phyloP scores from a whole-genome alignment of 2,329 filamentous ascomycete species.

The Penicillium sp. region DNA sequence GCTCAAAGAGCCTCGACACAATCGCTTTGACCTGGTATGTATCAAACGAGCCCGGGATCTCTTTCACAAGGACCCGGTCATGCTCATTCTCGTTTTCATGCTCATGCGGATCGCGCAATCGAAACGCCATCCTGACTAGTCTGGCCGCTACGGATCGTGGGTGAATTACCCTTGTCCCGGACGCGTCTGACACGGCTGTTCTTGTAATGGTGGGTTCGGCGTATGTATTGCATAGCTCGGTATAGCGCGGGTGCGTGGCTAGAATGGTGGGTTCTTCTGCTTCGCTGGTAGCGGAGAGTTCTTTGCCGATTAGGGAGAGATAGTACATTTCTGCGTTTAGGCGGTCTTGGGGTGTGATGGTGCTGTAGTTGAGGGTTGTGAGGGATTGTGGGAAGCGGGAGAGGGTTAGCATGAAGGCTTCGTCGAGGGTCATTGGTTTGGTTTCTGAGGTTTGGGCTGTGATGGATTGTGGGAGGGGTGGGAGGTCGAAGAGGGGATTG shows the following conservation, averaged over 20 bases:
- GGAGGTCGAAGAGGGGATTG: constrained; percentile 76
- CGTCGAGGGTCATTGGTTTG: constrained; percentile 60
- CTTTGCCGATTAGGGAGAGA: constrained; percentile 76
- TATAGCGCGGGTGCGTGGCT: constrained; percentile 68
- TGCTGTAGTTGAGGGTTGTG: constrained; percentile 59
- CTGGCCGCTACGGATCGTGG: constrained; percentile 81
- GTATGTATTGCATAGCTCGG: constrained; percentile 72
- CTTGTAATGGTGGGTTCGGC: constrained; percentile 68
- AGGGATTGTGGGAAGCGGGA: constrained; percentile 68
- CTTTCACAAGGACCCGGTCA: constrained; percentile 43
- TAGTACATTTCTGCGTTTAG: constrained; percentile 93
- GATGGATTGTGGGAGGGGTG: constrained; percentile 25
- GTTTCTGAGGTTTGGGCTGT: constrained; percentile 34
- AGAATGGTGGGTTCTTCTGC: constrained; percentile 57
- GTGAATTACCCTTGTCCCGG: constrained; percentile 51
- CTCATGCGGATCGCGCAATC: constrained; percentile 40
- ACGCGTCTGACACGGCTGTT: constrained; percentile 40
- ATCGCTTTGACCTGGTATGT: constrained; percentile 81
- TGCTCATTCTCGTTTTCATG: no score
- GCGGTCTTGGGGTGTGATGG: constrained; percentile 71
- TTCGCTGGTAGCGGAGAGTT: constrained; percentile 55
- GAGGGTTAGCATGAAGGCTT: constrained; percentile 86
- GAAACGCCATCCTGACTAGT: constrained; percentile 64
- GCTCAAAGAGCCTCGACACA: constrained; percentile 68
- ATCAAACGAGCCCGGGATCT: constrained; percentile 74